Evolutionary conservation across 2,329 filamentous ascomycete genomes (phyloP), one percentile per base, ranked within the genome.

Genomic region (Fusarium guadeloupense): DNA sequence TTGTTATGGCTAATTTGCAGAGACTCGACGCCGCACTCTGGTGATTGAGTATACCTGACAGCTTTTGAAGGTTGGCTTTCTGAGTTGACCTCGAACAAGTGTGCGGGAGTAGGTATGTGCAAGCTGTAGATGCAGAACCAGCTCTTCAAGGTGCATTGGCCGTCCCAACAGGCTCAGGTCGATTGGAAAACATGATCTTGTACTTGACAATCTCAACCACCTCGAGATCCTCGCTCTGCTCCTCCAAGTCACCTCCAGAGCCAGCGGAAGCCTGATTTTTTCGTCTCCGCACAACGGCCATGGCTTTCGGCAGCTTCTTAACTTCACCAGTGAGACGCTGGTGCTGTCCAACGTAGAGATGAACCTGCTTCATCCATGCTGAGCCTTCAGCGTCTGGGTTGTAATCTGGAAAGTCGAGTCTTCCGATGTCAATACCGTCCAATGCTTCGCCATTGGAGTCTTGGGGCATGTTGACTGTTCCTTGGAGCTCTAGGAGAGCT

Each of bases 401-500:
- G 73, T 93, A 92, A 67, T 91, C 83, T 2, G 92, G 92, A 69
- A 96, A 96, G 26, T 89, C 83, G 25, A 96, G 82, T 51, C 85
- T 87, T 26, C 93, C 93, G 62, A 96, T 81, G 17, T 75, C 69
- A 4, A 72, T 58, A 16, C 73, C 71, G 6, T 61, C 56, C 30
- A 76, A 59, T 6, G 71, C 42, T 19, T 72, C 61, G 21, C 74
- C 64, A 45, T 78, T 67, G 9, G 67, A 61, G 20, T 76, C 70
- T 3, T 77, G 62, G 8, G 92, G 88, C 1, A 93, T 81, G 75
- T 96, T 94, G 77, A 99, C 89, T 13, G 87, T 92, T 59, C 93
- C 95, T 80, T 99, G 95, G 13, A 99, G 85, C 78, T 98, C 95
- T 53, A 99, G 81, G 39, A 99, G 82, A 16, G 94, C 94, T 34